These are phyloP conservation scores for Boletus rex-veris DNA, from an alignment of 768 basidiomycete species.

Conservation along the genomic window DNA sequence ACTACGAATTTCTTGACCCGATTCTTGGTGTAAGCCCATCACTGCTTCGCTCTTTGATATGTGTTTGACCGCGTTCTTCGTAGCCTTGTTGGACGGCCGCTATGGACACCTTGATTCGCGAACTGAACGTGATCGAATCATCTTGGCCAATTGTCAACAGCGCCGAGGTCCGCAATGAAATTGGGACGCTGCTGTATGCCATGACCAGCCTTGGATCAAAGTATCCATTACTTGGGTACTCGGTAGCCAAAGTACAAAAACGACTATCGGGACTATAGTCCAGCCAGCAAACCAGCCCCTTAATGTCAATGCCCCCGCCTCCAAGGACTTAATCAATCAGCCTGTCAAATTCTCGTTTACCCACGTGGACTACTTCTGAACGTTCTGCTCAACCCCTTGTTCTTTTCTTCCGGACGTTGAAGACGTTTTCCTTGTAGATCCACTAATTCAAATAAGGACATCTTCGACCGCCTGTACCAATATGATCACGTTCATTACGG, in stretches of 20 bases:
- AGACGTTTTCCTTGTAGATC: conserved; percentile 6
- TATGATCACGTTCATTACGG: conserved; percentile 26
- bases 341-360: too few species aligned
- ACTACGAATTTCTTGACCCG: conserved; percentile 73
- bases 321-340: not conserved
- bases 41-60: not conserved
- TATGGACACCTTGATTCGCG: conserved; percentile 63
- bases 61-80: conserved; percentile 5
- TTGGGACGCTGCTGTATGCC: conserved; percentile 57
- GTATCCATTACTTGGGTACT: conserved; percentile 53
- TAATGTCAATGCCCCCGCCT: not conserved
- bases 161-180: conserved; percentile 58
- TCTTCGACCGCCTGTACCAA: conserved; percentile 7
- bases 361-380: conserved; percentile 14
- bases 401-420: conserved; percentile 1
- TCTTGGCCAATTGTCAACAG: conserved; percentile 61
- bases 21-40: conserved; percentile 62
- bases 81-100: conserved; percentile 73
- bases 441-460: conserved; percentile 8
- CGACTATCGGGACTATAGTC: conserved; percentile 28
- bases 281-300: conserved; percentile 2
- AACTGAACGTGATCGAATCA: conserved; percentile 59
- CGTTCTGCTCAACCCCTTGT: not conserved
- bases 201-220: conserved; percentile 57
- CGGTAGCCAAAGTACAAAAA: conserved; percentile 31